Conservation (phyloP, 106 monocot species). For the Hemerocallis citrina region DNA sequence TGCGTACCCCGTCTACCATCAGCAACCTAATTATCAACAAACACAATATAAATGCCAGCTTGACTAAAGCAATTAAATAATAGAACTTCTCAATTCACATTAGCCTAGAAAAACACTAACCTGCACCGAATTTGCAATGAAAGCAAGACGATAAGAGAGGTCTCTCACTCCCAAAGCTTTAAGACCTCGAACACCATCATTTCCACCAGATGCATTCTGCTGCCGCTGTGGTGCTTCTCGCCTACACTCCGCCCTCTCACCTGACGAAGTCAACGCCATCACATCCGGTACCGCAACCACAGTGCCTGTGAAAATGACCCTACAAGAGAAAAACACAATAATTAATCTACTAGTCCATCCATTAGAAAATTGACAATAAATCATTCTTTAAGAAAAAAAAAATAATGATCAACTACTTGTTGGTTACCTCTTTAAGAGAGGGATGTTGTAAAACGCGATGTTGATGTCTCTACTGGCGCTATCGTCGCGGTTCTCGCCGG, state of each 20-base stretch:
- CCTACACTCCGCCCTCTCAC: constrained; percentile 85
- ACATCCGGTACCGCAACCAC: constrained; percentile 91
- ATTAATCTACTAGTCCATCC: too few relatives aligned
- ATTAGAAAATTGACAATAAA: too few relatives aligned
- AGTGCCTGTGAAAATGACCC: constrained; percentile 86
- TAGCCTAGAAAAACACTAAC: constrained; percentile 20
- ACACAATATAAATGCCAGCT: too few relatives aligned
- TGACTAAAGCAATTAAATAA: not conserved
- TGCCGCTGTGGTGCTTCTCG: constrained; percentile 75
- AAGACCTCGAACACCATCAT: constrained; percentile 84
- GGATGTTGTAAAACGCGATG: constrained; percentile 91
- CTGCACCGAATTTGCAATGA: constrained; percentile 96
- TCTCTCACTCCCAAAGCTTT: constrained; percentile 83
- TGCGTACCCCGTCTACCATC: constrained; percentile 62
- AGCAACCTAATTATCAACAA: constrained; percentile 46
- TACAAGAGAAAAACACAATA: constrained; percentile 22
- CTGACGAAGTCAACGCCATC: constrained; percentile 88
- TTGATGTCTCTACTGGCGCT: constrained; percentile 68
- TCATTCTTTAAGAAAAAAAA: too few relatives aligned
- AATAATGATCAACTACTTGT: too few relatives aligned
- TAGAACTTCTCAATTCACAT: not conserved
- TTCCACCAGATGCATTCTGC: constrained; percentile 51
- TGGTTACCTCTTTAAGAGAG: constrained; percentile 89
- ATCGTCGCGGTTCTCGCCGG: constrained; percentile 68
- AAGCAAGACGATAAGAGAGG: constrained; percentile 89